These are phyloP conservation scores for Cladobotryum protrusum DNA, from an alignment of 2,329 filamentous ascomycete species.

Conservation along the genomic window DNA sequence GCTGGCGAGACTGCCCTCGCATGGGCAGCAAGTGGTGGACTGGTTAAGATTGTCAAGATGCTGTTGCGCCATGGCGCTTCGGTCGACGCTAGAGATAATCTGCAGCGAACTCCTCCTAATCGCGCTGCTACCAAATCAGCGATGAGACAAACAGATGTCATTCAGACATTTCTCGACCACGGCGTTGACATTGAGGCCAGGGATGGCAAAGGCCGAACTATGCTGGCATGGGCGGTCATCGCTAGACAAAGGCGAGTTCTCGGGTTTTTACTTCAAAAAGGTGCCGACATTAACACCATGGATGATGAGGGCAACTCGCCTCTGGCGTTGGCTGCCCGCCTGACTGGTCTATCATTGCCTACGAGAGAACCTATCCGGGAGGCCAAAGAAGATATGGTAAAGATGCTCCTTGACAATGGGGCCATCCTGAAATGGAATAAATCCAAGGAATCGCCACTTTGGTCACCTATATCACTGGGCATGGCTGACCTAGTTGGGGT, in stretches of 20 bases:
- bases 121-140: not conserved
- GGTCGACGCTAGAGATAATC: not conserved
- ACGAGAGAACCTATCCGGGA: not conserved
- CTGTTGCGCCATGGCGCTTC: slow-evolving; percentile 1
- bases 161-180: not conserved
- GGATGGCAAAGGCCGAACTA: slow-evolving; percentile 1
- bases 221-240: slow-evolving; percentile 1
- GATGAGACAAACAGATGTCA: not conserved
- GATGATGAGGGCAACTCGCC: slow-evolving; percentile 5
- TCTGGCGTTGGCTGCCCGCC: not conserved
- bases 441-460: not conserved
- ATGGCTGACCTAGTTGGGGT: not conserved
- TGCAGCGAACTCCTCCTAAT: not conserved
- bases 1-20: slow-evolving; percentile 1
- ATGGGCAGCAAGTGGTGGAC: slow-evolving; percentile 1
- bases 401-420: slow-evolving; percentile 2
- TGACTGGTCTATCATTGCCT: too few relatives aligned
- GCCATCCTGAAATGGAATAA: slow-evolving; percentile 2
- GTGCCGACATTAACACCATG: not conserved
- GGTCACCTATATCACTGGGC: not conserved
- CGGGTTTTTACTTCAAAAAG: not conserved
- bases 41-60: not conserved
- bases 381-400: not conserved
- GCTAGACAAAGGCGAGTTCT: not conserved
- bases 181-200: not conserved